These are phyloP conservation scores for Plasmodium relictum DNA, from an alignment of 169 alveolate species.

Conservation along the genomic window DNA sequence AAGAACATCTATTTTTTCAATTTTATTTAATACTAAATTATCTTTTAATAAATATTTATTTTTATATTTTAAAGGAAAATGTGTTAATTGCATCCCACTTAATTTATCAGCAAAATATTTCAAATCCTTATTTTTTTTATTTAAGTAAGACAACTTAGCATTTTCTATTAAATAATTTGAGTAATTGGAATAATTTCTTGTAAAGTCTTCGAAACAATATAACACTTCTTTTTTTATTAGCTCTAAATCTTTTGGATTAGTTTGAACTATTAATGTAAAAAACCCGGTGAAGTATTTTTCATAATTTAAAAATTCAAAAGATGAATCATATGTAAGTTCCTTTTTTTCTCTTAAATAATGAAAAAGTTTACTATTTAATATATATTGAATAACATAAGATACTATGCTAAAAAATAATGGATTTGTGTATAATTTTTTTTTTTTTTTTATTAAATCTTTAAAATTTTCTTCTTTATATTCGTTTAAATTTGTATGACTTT, in stretches of 20 bases:
- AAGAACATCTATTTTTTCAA: conserved; percentile 65
- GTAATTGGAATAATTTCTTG: conserved; percentile 48
- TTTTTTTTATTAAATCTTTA: conserved; percentile 80
- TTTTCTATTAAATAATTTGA: conserved; percentile 74
- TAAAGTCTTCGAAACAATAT: conserved; percentile 33
- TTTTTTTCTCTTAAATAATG: conserved; percentile 87
- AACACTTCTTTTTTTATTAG: conserved; percentile 80
- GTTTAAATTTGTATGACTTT: conserved; percentile 58
- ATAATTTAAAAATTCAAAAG: conserved; percentile 85
- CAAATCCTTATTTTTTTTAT: conserved; percentile 76
- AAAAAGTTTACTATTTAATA: conserved; percentile 64
- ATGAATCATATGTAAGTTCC: conserved; percentile 89
- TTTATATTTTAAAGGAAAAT: conserved; percentile 64
- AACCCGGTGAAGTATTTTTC: conserved; percentile 87
- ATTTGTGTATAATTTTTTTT: conserved; percentile 78
- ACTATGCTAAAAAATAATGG: conserved; percentile 56
- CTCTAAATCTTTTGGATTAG: conserved; percentile 82
- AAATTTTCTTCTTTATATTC: conserved; percentile 69
- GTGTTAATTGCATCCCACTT: conserved; percentile 56
- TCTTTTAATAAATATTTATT: conserved; percentile 51
- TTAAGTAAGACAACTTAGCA: conserved; percentile 57
- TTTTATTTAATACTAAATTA: conserved; percentile 54
- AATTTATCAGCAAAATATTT: conserved; percentile 64
- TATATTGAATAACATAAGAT: conserved; percentile 58
- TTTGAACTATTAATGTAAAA: conserved; percentile 85